Evolutionary conservation across 2,329 filamentous ascomycete genomes (phyloP).

Genomic region (Mycosphaerella arachidis): DNA sequence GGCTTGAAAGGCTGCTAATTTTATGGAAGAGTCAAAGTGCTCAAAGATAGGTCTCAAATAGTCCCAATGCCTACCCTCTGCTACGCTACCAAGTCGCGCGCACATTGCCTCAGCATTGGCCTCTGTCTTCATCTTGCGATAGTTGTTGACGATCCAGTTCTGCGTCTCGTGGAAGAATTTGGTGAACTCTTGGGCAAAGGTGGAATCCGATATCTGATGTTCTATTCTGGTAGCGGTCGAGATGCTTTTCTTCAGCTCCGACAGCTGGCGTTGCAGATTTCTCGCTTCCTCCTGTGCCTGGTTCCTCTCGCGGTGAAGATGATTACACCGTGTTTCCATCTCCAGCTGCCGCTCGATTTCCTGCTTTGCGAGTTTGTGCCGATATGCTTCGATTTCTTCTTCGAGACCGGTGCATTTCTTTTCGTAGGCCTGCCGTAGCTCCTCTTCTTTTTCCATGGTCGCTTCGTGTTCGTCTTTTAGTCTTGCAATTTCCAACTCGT

Average conservation of each 20-base stretch:
- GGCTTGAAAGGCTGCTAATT: constrained; percentile 60
- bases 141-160: constrained; percentile 70
- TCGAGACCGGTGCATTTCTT: constrained; percentile 18
- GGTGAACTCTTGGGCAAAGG: constrained; percentile 57
- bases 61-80: constrained; percentile 20
- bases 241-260: constrained; percentile 67
- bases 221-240: constrained; percentile 61
- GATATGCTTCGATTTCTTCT: constrained; percentile 15
- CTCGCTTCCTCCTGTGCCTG: constrained; percentile 17
- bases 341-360: constrained; percentile 16
- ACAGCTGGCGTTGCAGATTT: constrained; percentile 50
- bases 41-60: constrained; percentile 43
- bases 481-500: not conserved
- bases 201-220: constrained; percentile 61
- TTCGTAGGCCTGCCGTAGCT: constrained; percentile 19
- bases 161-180: constrained; percentile 63
- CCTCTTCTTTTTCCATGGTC: constrained; percentile 19
- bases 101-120: constrained; percentile 21
- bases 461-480: constrained; percentile 9
- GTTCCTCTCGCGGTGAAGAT: constrained; percentile 9
- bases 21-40: constrained; percentile 50
- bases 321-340: constrained; percentile 7
- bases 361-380: constrained; percentile 8
- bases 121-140: constrained; percentile 56
- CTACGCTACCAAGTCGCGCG: constrained; percentile 19